Conservation (phyloP, 1,139 yeast species). For the Spathaspora sp. region DNA sequence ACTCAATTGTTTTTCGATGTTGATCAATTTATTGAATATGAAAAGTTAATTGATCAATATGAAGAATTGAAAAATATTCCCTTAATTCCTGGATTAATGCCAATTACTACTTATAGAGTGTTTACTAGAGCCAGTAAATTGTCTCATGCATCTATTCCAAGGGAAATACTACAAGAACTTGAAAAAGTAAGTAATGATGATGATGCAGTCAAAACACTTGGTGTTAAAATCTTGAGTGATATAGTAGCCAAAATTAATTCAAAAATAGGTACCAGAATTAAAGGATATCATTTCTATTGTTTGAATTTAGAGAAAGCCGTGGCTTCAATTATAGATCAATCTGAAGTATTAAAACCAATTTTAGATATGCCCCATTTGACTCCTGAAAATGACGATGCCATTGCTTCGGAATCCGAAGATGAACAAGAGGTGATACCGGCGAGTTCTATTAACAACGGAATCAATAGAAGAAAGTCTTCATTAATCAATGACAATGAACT, state of each 20-base stretch:
- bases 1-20: constrained; percentile 48
- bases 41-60: constrained; percentile 28
- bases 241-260: constrained; percentile 58
- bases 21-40: constrained; percentile 41
- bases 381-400: constrained; percentile 27
- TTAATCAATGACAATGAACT: constrained; percentile 46
- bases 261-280: constrained; percentile 54
- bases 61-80: constrained; percentile 48
- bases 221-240: constrained; percentile 70
- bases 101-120: constrained; percentile 85
- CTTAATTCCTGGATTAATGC: constrained; percentile 92
- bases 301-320: constrained; percentile 88
- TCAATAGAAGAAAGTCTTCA: constrained; percentile 44
- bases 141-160: constrained; percentile 86
- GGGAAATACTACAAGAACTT: constrained; percentile 36
- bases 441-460: constrained; percentile 6
- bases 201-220: constrained; percentile 78
- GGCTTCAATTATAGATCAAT: constrained; percentile 73
- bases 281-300: constrained; percentile 89
- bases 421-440: constrained; percentile 8
- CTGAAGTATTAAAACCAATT: constrained; percentile 44
- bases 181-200: constrained; percentile 71
- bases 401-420: constrained; percentile 34
- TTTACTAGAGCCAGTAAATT: constrained; percentile 87
- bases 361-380: constrained; percentile 18